Evolutionary conservation across 1,284 basidiomycete genomes (phyloP).

Genomic region (Sanghuangporus weigelae): DNA sequence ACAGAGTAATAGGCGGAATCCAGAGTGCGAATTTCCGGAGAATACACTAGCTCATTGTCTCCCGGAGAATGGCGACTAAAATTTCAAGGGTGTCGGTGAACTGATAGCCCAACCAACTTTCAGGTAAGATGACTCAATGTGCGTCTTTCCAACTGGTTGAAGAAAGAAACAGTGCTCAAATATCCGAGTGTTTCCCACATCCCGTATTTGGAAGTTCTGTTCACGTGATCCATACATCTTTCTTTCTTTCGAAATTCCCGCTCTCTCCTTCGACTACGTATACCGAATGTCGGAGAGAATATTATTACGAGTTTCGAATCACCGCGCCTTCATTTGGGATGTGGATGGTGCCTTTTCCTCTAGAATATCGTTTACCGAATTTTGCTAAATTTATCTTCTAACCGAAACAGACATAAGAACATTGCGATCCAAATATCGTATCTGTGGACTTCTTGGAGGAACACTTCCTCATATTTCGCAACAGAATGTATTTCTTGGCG

Average conservation of each 20-base stretch:
- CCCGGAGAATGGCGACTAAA: neutral
- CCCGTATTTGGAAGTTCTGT: neutral
- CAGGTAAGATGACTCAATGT: neutral
- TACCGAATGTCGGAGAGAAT: conserved; percentile 24
- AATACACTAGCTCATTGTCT: neutral
- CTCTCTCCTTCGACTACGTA: neutral
- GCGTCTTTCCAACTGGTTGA: neutral
- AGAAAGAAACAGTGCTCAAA: neutral
- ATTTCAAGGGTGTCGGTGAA: neutral
- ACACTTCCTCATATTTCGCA: conserved; percentile 94
- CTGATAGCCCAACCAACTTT: neutral
- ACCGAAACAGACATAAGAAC: conserved; percentile 63
- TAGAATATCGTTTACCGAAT: conserved; percentile 7
- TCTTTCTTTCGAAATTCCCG: too few relatives aligned
- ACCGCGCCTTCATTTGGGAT: conserved; percentile 74
- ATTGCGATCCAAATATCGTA: conserved; percentile 72
- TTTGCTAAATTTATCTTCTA: conserved; percentile 14
- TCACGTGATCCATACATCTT: too few relatives aligned
- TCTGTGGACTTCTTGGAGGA: conserved; percentile 84
- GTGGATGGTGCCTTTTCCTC: conserved; percentile 50
- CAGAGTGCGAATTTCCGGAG: neutral
- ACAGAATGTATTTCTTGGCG: conserved; percentile 94
- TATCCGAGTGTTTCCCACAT: too few relatives aligned
- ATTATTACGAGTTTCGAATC: conserved; percentile 58
- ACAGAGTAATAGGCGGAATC: too few relatives aligned